phyloP scores from a whole-genome alignment of 495 filamentous ascomycete species.

The Neurospora sp. region DNA sequence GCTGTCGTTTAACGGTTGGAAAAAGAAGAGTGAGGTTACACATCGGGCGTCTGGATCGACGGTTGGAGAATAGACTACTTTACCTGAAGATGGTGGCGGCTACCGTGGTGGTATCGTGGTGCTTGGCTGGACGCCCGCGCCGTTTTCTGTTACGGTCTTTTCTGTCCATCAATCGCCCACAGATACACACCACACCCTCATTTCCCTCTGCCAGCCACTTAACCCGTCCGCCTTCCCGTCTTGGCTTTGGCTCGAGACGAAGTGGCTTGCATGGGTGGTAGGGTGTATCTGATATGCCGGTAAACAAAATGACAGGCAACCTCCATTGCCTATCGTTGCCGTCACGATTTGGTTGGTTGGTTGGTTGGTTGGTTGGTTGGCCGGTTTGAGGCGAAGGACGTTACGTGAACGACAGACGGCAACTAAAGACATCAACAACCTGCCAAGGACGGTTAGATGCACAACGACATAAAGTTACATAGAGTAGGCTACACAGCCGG shows the following conservation, averaged over 20 bases:
- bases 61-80: background rate
- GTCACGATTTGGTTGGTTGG: background rate
- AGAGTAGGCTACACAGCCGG: background rate
- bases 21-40: background rate
- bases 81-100: background rate
- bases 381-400: background rate
- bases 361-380: background rate
- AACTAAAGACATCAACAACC: background rate
- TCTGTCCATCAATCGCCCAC: background rate
- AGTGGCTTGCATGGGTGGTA: background rate
- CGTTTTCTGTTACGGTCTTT: background rate
- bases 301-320: background rate
- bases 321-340: background rate
- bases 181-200: background rate
- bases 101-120: background rate
- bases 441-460: background rate
- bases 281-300: background rate
- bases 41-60: background rate
- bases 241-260: background rate
- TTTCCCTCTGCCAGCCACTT: background rate
- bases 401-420: background rate
- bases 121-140: background rate
- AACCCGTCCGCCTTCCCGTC: background rate
- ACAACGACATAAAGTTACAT: background rate
- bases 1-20: background rate